These are phyloP conservation scores for Teratosphaeria destructans DNA, from an alignment of 2,329 filamentous ascomycete species.

Conservation along the genomic window DNA sequence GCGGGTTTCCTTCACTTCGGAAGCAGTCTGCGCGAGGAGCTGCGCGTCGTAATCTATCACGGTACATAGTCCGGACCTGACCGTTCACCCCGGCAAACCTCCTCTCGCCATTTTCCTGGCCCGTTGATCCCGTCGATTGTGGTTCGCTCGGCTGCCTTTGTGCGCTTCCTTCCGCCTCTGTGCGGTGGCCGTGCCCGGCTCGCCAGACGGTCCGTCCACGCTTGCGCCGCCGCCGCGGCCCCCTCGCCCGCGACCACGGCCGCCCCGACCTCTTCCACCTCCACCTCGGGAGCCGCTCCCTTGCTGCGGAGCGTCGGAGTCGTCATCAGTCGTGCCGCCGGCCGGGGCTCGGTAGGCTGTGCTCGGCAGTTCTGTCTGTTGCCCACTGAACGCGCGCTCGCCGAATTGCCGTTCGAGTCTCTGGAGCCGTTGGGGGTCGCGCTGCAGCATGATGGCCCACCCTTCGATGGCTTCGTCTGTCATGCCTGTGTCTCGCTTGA, in stretches of 20 bases:
- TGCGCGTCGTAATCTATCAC: background rate
- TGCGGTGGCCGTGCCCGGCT: constrained; percentile 61
- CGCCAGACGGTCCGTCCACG: constrained; percentile 54
- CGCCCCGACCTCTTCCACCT: constrained; percentile 35
- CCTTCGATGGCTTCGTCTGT: constrained; percentile 90
- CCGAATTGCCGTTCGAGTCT: constrained; percentile 46
- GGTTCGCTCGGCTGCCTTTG: constrained; percentile 74
- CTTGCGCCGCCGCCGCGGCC: constrained; percentile 34
- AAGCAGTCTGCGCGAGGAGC: background rate
- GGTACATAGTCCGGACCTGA: background rate
- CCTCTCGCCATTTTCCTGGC: constrained; percentile 53
- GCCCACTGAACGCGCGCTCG: constrained; percentile 56
- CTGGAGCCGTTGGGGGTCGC: constrained; percentile 59
- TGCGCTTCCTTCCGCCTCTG: constrained; percentile 70
- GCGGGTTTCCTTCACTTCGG: background rate
- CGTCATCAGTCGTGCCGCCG: constrained; percentile 46
- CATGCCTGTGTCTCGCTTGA: constrained; percentile 74
- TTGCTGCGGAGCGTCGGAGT: constrained; percentile 35
- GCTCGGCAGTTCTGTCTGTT: constrained; percentile 53
- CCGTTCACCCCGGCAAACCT: constrained; percentile 34
- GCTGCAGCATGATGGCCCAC: constrained; percentile 76
- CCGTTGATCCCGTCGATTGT: constrained; percentile 66
- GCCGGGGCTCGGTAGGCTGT: constrained; percentile 50
- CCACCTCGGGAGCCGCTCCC: constrained; percentile 33
- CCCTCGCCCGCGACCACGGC: constrained; percentile 39